Evolutionary conservation across 805 yeast genomes (phyloP).

Genomic region (Metschnikowia matae): DNA sequence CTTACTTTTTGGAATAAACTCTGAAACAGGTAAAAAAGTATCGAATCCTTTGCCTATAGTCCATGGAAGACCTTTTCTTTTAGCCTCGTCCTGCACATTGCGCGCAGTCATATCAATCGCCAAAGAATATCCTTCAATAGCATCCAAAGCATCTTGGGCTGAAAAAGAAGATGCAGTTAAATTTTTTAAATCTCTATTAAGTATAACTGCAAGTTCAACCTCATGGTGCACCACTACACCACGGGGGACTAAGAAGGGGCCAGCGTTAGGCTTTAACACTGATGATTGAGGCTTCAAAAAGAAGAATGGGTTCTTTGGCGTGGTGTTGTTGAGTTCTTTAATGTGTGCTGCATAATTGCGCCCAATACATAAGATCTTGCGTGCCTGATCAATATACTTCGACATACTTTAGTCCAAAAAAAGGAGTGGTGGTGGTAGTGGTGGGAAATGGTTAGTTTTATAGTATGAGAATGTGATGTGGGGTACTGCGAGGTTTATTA

Average conservation of each 20-base stretch:
- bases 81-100: slow-evolving; percentile 92
- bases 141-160: slow-evolving; percentile 64
- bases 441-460: too few relatives aligned
- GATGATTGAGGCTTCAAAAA: slow-evolving; percentile 87
- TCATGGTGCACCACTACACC: slow-evolving; percentile 87
- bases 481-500: too few relatives aligned
- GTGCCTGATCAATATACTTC: slow-evolving; percentile 56
- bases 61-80: slow-evolving; percentile 95
- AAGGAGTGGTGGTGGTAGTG: too few relatives aligned
- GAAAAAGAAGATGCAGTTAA: slow-evolving; percentile 52
- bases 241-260: slow-evolving; percentile 79
- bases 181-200: slow-evolving; percentile 62
- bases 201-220: slow-evolving; percentile 80
- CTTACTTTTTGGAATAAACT: slow-evolving; percentile 58
- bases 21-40: slow-evolving; percentile 87
- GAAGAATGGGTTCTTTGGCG: slow-evolving; percentile 86
- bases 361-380: slow-evolving; percentile 90
- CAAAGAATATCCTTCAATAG: slow-evolving; percentile 82
- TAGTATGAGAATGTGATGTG: too few relatives aligned
- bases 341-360: slow-evolving; percentile 97
- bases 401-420: background rate
- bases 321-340: slow-evolving; percentile 76
- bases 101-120: slow-evolving; percentile 95
- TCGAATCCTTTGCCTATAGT: slow-evolving; percentile 94
- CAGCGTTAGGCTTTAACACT: slow-evolving; percentile 53